These are phyloP conservation scores for Flaveria brownii DNA, from an alignment of 129 eudicot genomes.

Conservation along the genomic window DNA sequence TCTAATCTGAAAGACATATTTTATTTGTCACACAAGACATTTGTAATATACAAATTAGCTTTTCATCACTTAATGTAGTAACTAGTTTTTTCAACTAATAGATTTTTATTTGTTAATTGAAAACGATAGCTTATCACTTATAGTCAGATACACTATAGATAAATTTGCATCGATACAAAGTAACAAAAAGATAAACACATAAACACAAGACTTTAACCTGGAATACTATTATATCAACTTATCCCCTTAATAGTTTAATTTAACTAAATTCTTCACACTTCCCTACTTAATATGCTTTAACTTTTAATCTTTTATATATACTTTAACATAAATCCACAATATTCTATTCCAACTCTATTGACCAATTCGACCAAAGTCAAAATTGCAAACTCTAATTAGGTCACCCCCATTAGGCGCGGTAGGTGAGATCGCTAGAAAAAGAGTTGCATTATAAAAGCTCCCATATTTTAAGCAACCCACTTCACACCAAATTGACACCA, in stretches of 20 bases:
- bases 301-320: neutral
- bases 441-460: constrained; percentile 23
- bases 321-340: neutral
- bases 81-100: too few relatives aligned
- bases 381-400: constrained; percentile 14
- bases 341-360: neutral
- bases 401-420: constrained; percentile 40
- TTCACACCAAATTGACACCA: constrained; percentile 37
- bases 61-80: too few relatives aligned
- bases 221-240: too few relatives aligned
- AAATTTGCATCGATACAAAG: too few relatives aligned
- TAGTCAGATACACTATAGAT: too few relatives aligned
- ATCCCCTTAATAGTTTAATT: too few relatives aligned
- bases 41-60: too few relatives aligned
- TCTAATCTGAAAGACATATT: too few relatives aligned
- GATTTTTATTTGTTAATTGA: neutral
- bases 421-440: constrained; percentile 29
- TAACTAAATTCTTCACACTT: neutral
- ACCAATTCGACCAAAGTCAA: constrained; percentile 17
- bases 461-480: constrained; percentile 18
- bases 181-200: too few relatives aligned
- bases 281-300: neutral
- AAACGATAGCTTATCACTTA: neutral
- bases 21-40: too few relatives aligned
- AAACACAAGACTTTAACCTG: too few relatives aligned